These are phyloP conservation scores for Gamarada debralockiae DNA, from an alignment of 495 filamentous ascomycete species.

Conservation along the genomic window DNA sequence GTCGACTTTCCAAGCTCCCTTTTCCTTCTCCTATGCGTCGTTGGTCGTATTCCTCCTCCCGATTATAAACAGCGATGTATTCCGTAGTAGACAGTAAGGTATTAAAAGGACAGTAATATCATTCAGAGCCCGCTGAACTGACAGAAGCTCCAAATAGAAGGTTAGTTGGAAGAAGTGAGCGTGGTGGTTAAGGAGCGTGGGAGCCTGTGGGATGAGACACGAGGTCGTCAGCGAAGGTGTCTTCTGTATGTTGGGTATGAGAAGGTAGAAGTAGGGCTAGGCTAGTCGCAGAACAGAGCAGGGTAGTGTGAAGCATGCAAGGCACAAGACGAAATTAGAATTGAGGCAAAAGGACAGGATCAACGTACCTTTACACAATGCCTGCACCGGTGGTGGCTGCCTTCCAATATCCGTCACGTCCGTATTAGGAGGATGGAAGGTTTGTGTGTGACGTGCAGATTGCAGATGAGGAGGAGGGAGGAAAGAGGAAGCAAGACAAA, in stretches of 20 bases:
- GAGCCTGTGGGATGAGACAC: conserved; percentile 36
- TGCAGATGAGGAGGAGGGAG: no score
- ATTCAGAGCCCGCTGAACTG: conserved; percentile 59
- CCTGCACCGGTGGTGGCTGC: conserved; percentile 38
- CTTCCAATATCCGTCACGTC: neutral
- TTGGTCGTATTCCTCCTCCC: conserved; percentile 5
- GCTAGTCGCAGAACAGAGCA: conserved; percentile 16
- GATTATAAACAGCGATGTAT: conserved; percentile 4
- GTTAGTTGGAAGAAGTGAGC: conserved; percentile 24
- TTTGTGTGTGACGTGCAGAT: no score
- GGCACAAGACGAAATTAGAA: conserved; percentile 26
- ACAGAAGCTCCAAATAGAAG: conserved; percentile 29
- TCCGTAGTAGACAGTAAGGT: neutral
- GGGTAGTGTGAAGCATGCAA: conserved; percentile 39
- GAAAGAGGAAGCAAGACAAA: no score
- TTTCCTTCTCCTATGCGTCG: neutral
- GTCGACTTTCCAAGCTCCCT: conserved; percentile 13
- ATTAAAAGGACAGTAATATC: conserved; percentile 17
- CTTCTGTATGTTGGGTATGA: conserved; percentile 12
- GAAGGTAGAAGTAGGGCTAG: conserved; percentile 17
- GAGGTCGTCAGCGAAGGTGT: conserved; percentile 32
- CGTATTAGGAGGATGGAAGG: no score
- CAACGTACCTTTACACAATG: conserved; percentile 52
- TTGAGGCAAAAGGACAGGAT: conserved; percentile 29
- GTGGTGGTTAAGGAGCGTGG: conserved; percentile 22